phyloP scores from a whole-genome alignment of 1,284 basidiomycete genomes.

The Rhodotorula sp. region DNA sequence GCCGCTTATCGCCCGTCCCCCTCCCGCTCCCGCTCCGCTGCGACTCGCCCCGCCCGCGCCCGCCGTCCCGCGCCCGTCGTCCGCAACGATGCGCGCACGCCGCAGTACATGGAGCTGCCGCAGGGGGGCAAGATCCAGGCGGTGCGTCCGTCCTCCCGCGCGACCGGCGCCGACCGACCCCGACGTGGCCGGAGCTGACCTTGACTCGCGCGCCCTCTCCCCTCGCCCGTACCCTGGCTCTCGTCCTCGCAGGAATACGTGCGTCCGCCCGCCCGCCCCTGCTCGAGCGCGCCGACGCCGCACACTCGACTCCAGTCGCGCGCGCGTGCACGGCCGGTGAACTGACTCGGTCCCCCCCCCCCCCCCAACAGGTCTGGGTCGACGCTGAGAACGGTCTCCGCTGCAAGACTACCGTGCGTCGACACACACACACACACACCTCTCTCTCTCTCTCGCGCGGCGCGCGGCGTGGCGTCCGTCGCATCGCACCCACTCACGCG shows the following conservation, averaged over 20 bases:
- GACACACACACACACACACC: no score
- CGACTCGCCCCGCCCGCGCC: no score
- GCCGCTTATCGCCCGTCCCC: neutral
- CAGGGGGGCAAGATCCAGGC: slow-evolving; percentile 85
- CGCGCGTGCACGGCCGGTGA: neutral
- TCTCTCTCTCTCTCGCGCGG: neutral
- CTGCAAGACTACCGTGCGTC: slow-evolving; percentile 73
- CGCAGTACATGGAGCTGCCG: slow-evolving; percentile 40
- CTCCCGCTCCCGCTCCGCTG: no score
- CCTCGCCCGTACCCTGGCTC: no score
- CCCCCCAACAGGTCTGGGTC: slow-evolving; percentile 77
- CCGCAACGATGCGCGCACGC: neutral
- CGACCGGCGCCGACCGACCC: neutral
- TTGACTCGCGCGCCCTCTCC: neutral
- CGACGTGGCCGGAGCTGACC: neutral
- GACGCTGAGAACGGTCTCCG: slow-evolving; percentile 88
- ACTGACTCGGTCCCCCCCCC: neutral
- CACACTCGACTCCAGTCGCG: no score
- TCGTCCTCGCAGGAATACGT: slow-evolving; percentile 26
- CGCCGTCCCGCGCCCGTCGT: neutral
- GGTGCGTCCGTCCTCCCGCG: slow-evolving; percentile 23
- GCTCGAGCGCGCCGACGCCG: no score
- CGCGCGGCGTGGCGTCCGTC: no score
- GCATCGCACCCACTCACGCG: no score
- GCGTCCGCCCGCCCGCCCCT: neutral